Conservation (phyloP, 345 rosid species). For the Nasturtium officinale region DNA sequence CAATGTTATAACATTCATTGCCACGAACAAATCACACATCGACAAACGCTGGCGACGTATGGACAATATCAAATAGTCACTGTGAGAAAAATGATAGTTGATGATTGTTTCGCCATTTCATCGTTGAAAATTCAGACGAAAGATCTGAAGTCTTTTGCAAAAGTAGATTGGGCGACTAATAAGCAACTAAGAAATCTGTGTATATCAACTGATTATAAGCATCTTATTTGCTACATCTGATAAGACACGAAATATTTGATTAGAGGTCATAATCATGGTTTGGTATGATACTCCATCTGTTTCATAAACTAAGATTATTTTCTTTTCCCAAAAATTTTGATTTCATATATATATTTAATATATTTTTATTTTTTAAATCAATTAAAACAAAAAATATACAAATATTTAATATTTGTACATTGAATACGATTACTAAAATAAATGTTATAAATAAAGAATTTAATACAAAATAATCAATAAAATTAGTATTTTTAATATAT, state of each 20-base stretch:
- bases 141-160: constrained; percentile 15
- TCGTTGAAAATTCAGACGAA: neutral
- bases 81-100: constrained; percentile 1
- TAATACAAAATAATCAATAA: no score
- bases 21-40: neutral
- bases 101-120: constrained; percentile 8
- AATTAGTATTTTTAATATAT: no score
- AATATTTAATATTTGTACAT: no score
- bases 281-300: no score
- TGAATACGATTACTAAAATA: no score
- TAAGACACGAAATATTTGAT: neutral
- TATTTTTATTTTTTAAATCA: no score
- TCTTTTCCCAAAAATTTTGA: no score
- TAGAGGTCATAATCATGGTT: constrained; percentile 20
- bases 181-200: neutral
- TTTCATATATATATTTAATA: no score
- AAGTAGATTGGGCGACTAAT: neutral
- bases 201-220: constrained; percentile 16
- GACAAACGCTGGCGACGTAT: neutral
- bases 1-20: neutral
- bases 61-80: neutral
- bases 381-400: no score
- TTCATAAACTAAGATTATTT: no score
- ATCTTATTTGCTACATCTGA: constrained; percentile 4
- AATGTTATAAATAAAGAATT: no score